These are phyloP conservation scores for Ustulina deusta DNA, from an alignment of 2,329 filamentous ascomycete species.

Conservation along the genomic window DNA sequence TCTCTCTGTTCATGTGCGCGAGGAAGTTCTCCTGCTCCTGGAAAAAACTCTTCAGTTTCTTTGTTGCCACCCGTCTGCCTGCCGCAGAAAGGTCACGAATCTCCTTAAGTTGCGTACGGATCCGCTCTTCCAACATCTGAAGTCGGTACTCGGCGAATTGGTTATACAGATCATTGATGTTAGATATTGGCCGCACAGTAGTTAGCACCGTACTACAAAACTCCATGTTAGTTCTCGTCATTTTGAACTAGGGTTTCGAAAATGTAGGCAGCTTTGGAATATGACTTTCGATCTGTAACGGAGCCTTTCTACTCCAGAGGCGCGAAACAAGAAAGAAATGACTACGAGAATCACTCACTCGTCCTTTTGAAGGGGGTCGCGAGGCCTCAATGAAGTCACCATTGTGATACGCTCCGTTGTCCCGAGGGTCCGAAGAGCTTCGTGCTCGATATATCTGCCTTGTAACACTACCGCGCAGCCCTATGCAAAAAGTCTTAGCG, in stretches of 20 bases:
- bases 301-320: background rate
- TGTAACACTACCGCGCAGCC: conserved; percentile 74
- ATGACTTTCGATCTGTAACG: background rate
- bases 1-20: conserved; percentile 52
- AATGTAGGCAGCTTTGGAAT: background rate
- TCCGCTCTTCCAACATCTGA: conserved; percentile 70
- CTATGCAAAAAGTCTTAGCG: conserved; percentile 50
- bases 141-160: conserved; percentile 73
- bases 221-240: background rate
- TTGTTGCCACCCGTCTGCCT: conserved; percentile 47
- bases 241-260: background rate
- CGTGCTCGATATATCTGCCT: conserved; percentile 74
- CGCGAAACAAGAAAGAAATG: background rate
- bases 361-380: conserved; percentile 65
- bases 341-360: conserved; percentile 51
- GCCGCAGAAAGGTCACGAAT: conserved; percentile 53
- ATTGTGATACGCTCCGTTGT: conserved; percentile 72
- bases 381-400: conserved; percentile 74
- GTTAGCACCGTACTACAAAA: conserved; percentile 62
- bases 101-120: conserved; percentile 59
- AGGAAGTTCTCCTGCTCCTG: conserved; percentile 52
- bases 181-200: conserved; percentile 69
- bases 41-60: conserved; percentile 51
- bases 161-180: conserved; percentile 68
- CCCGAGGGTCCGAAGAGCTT: conserved; percentile 69